A percentile compares a stretch with the other conserved stretches of the same genome.
phyloP scores from a whole-genome alignment of 257 asterid genomes.

The Scutellaria barbata region DNA sequence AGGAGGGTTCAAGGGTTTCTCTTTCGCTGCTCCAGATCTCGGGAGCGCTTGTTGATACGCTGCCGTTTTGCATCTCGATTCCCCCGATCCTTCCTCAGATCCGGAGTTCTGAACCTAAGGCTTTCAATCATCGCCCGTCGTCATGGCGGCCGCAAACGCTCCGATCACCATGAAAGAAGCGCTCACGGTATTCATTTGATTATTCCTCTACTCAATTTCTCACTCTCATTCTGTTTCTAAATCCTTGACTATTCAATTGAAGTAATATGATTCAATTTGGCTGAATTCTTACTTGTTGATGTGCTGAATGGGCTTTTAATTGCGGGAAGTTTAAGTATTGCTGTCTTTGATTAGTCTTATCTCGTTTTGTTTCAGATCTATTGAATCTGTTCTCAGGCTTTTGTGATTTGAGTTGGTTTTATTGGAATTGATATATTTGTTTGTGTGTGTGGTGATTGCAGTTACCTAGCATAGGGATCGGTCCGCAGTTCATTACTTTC shows the following conservation, averaged over 20 bases:
- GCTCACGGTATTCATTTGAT: constrained; percentile 70
- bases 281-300: constrained; percentile 27
- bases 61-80: constrained; percentile 33
- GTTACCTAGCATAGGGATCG: constrained; percentile 97
- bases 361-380: constrained; percentile 39
- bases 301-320: constrained; percentile 18
- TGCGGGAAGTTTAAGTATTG: constrained; percentile 14
- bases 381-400: constrained; percentile 30
- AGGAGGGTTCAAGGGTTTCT: constrained; percentile 57
- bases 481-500: constrained; percentile 91
- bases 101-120: constrained; percentile 57
- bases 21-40: constrained; percentile 55
- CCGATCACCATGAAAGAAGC: constrained; percentile 99
- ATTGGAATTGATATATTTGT: constrained; percentile 42
- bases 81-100: constrained; percentile 50
- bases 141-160: constrained; percentile 99
- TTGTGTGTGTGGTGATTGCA: constrained; percentile 58
- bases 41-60: constrained; percentile 36
- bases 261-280: constrained; percentile 25
- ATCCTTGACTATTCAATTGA: constrained; percentile 33
- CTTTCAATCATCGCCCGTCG: constrained; percentile 54
- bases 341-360: constrained; percentile 7
- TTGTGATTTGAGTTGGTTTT: constrained; percentile 31
- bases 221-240: constrained; percentile 24
- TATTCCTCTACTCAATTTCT: constrained; percentile 28